These are phyloP conservation scores for Chamaecrista fasciculata DNA, from an alignment of 306 rosid species.

Conservation along the genomic window DNA sequence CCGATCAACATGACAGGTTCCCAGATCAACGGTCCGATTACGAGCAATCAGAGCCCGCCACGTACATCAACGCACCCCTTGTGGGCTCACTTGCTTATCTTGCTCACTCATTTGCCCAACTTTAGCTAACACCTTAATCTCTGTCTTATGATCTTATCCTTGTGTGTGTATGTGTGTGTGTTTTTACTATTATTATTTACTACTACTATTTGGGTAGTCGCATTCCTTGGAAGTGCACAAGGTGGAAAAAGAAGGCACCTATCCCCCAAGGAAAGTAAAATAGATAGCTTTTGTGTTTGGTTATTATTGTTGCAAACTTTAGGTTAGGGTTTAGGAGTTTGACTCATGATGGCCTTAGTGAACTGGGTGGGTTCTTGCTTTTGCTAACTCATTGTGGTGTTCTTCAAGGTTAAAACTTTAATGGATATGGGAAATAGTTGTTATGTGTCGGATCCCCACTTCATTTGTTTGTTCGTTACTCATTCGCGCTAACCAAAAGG, in stretches of 20 bases:
- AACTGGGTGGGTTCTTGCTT: no score
- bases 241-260: no score
- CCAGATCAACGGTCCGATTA: slow-evolving; percentile 74
- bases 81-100: slow-evolving; percentile 73
- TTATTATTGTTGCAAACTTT: no score
- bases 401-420: neutral
- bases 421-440: neutral
- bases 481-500: neutral
- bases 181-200: no score
- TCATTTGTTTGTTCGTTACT: no score
- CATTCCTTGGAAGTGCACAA: slow-evolving; percentile 45
- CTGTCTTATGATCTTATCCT: no score
- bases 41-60: slow-evolving; percentile 85
- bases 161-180: no score
- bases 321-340: neutral
- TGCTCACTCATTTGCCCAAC: slow-evolving; percentile 64
- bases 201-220: slow-evolving; percentile 1
- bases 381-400: neutral
- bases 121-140: no score
- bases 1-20: slow-evolving; percentile 67
- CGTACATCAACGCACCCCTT: slow-evolving; percentile 87
- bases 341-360: neutral
- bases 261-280: neutral
- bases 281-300: neutral
- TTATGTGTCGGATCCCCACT: neutral